Evolutionary conservation across 768 basidiomycete genomes (phyloP).

Genomic region (Cystobasidium ongulense): DNA sequence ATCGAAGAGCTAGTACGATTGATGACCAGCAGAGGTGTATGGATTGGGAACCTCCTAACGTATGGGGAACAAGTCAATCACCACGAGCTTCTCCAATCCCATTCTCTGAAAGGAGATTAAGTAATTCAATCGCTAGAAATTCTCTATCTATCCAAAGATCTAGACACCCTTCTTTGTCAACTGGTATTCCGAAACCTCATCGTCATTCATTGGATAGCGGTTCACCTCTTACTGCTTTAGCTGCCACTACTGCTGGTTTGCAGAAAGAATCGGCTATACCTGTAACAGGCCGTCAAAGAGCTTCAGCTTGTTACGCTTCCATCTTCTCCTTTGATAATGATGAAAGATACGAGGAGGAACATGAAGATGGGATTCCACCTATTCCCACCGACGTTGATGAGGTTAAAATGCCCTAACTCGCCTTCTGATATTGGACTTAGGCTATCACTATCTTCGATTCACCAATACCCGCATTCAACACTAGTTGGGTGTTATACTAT

Average conservation of each 20-base stretch:
- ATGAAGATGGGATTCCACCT: not conserved
- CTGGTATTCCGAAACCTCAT: not conserved
- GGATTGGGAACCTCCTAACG: slow-evolving; percentile 20
- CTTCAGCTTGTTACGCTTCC: slow-evolving; percentile 1
- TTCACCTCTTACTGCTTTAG: not conserved
- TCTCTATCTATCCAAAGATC: not conserved
- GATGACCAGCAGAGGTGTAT: not conserved
- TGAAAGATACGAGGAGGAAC: not conserved
- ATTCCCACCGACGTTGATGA: not conserved
- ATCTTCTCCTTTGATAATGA: slow-evolving; percentile 1
- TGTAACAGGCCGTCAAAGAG: not conserved
- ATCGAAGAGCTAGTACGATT: slow-evolving; percentile 5
- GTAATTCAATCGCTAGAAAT: slow-evolving; percentile 3
- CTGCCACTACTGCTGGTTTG: too few species aligned
- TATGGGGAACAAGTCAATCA: slow-evolving; percentile 6
- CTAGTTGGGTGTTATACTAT: too few species aligned
- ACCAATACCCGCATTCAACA: too few species aligned
- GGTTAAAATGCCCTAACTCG: too few species aligned
- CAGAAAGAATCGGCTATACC: not conserved
- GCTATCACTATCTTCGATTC: too few species aligned
- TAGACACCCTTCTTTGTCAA: not conserved
- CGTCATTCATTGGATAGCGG: not conserved
- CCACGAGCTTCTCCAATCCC: not conserved
- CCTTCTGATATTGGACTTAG: too few species aligned
- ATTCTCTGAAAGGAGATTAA: slow-evolving; percentile 14